Evolutionary conservation across 192 early-diverging fungal genomes (phyloP).

Genomic region (Phycomyces blakesleeanus): DNA sequence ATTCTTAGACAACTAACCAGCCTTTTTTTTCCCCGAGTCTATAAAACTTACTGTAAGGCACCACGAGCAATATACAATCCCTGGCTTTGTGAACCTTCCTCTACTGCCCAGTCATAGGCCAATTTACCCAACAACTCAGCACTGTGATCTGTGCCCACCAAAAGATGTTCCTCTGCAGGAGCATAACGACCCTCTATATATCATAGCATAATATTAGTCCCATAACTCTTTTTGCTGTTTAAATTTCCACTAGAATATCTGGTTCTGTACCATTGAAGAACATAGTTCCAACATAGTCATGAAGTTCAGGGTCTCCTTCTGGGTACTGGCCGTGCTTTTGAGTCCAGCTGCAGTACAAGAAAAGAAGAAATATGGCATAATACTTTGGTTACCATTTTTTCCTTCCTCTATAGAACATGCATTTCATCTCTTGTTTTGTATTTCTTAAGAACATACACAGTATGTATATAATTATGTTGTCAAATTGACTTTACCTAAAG

Average conservation of each 20-base stretch:
- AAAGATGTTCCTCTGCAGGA: slow-evolving; percentile 82
- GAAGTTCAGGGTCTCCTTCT: slow-evolving; percentile 65
- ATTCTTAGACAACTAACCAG: too few species aligned
- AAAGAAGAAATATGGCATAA: too few species aligned
- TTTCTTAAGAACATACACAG: too few species aligned
- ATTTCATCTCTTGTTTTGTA: slow-evolving; percentile 2
- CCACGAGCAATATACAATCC: slow-evolving; percentile 78
- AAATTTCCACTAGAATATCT: background rate
- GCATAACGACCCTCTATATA: slow-evolving; percentile 63
- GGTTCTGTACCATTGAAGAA: slow-evolving; percentile 56
- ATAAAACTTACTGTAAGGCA: slow-evolving; percentile 75
- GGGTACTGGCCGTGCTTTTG: slow-evolving; percentile 50
- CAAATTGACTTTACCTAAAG: slow-evolving; percentile 45
- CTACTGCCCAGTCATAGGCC: slow-evolving; percentile 71
- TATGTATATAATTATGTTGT: too few species aligned
- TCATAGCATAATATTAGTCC: slow-evolving; percentile 27
- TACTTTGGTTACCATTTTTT: background rate
- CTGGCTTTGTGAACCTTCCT: slow-evolving; percentile 55
- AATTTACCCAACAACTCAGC: slow-evolving; percentile 68
- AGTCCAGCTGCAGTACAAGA: slow-evolving; percentile 57
- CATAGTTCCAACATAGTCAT: slow-evolving; percentile 68
- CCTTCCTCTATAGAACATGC: too few species aligned
- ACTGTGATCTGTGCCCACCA: slow-evolving; percentile 81
- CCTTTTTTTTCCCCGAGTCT: background rate
- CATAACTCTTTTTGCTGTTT: background rate